These are phyloP conservation scores for Neoboletus magnificus DNA, from an alignment of 768 basidiomycete genomes.

Conservation along the genomic window DNA sequence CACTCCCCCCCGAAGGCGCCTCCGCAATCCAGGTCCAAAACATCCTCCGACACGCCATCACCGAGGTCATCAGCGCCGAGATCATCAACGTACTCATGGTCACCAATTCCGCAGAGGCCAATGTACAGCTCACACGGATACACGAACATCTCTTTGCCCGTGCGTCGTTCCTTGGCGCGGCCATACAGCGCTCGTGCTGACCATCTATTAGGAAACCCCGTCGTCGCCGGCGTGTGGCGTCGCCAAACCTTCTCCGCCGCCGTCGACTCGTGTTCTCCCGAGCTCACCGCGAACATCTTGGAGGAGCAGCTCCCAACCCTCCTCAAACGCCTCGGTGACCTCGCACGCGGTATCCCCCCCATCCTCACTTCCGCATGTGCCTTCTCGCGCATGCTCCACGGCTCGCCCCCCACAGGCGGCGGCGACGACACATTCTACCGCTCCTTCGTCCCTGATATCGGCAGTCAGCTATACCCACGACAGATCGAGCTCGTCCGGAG, in stretches of 20 bases:
- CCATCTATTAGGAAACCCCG: slow-evolving; percentile 61
- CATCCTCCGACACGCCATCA: slow-evolving; percentile 75
- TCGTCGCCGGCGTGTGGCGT: slow-evolving; percentile 88
- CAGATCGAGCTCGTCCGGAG: slow-evolving; percentile 85
- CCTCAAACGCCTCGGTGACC: slow-evolving; percentile 46
- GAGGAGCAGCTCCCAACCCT: slow-evolving; percentile 70
- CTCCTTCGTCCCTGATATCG: slow-evolving; percentile 82
- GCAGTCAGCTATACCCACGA: slow-evolving; percentile 64
- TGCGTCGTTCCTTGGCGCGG: slow-evolving; percentile 39
- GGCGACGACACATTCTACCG: slow-evolving; percentile 73
- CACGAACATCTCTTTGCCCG: slow-evolving; percentile 86
- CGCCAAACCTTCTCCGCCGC: slow-evolving; percentile 88
- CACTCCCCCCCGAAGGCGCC: slow-evolving; percentile 37
- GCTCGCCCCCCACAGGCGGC: slow-evolving; percentile 47
- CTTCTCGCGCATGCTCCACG: slow-evolving; percentile 86
- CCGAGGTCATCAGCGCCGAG: slow-evolving; percentile 70
- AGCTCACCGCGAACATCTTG: slow-evolving; percentile 66
- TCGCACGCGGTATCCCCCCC: slow-evolving; percentile 43
- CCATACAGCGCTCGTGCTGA: neutral
- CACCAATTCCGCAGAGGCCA: slow-evolving; percentile 82
- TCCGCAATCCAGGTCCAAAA: slow-evolving; percentile 74
- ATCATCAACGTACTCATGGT: slow-evolving; percentile 84
- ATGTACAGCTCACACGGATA: slow-evolving; percentile 78
- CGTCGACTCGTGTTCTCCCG: slow-evolving; percentile 70
- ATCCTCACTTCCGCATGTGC: slow-evolving; percentile 72